Base-by-base conservation (phyloP, 208 protist genomes). In the Trypanosoma grayi region DNA sequence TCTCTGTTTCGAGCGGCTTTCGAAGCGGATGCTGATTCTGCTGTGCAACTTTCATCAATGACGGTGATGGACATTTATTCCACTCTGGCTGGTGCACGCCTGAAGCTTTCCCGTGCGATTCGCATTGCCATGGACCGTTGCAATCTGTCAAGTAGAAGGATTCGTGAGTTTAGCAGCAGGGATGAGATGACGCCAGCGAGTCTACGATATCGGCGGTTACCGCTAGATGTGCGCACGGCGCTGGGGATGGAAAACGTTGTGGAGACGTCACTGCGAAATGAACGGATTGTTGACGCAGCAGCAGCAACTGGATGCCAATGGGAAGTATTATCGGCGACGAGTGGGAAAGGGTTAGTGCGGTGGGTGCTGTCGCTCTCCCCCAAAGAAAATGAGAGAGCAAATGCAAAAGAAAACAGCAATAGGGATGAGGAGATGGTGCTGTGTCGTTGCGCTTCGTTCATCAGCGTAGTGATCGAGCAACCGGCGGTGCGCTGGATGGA, bases 401-500 rank as follows among this genome's bases (percentile, higher is more conserved):
- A n/a, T n/a, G n/a, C n/a, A n/a, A n/a, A n/a, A n/a, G n/a, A n/a
- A n/a, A n/a, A n/a, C n/a, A n/a, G n/a, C n/a, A n/a, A n/a, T n/a
- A n/a, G n/a, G n/a, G n/a, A n/a, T n/a, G n/a, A 37, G 11, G 50
- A 11, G 16, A 13, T 18, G 39, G 30, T 63, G 0, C 27, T 56
- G 9, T 70, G 64, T 31, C 33, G 28, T 27, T 70, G 64, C 33
- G 20, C 36, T 11, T 2, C 56, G 5, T 44, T 71, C 34, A 55
- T 71, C 20, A 41, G 65, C 16, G 44, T 30, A 20, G 59, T 87
- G 8, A 77, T 75, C 0, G 18, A 56, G 3, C 81, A 85, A 43
- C 85, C 79, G 6, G 71, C 73, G 5, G 83, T 93, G 68, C 81
- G 85, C 13, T 93, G 85, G 83, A 54, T 93, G 20, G 85, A 93